Base-by-base conservation (phyloP, 2,329 filamentous ascomycete species). In the Dactylellina drechsleri region DNA sequence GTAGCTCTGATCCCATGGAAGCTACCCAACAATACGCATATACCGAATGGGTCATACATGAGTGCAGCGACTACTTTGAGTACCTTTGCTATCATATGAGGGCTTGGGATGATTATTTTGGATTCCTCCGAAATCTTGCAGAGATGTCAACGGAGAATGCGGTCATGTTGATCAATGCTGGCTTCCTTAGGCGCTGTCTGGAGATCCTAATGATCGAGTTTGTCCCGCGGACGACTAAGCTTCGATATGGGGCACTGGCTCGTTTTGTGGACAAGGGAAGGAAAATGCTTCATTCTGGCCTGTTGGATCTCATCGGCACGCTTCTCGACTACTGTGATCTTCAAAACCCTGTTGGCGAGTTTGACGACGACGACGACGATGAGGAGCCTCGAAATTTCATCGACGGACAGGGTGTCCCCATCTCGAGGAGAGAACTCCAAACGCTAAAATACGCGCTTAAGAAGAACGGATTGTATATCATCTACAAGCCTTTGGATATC, bases 31-130 rank as follows among this genome's bases (percentile, higher is more conserved):
- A 77, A 20, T 52, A 76, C 40, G 43, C 43, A 26, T 50, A 64
- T 57, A 72, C 78, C 40, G 78, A 74, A 43, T 75, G 61, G 54
- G 73, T 76, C 15, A 71, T 78, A 3, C 64, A 73, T 20, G 73
- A 78, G 45, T 77, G 76, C 12, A 75, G 75, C 67, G 75, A 79
- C 15, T 75, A 75, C 20, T 76, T 76, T 41, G 72, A 76, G 8
- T 67, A 66, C n/a, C 65, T 80, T 67, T 88, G 91, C 73, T 81
- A 83, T 1, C 84, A 86, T 53, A 83, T 88, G 28, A 87, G 89
- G 67, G 86, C 90, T 2, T 95, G 92, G 92, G 87, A 89, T 49
- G 91, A 94, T 79, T 90, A 90, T 70, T 94, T 94, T 80, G 86
- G 86, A 12, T 85, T 91, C n/a, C 84, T 93, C 76, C 80, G 86